Evolutionary conservation across 768 basidiomycete genomes (phyloP), one percentile per base, ranked within the genome.

Genomic region (Porphyrellus cyaneotinctus): DNA sequence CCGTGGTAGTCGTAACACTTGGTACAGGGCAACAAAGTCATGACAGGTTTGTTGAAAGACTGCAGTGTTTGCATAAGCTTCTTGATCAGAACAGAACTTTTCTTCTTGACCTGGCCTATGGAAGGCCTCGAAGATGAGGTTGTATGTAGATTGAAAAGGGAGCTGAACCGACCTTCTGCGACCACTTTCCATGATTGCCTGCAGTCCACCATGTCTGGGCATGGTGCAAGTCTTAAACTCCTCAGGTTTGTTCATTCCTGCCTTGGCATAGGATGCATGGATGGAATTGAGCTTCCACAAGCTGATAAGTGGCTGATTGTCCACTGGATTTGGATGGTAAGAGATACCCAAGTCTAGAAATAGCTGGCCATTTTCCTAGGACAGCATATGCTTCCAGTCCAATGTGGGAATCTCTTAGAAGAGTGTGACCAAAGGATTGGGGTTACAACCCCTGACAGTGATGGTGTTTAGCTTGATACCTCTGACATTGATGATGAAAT

Each of bases 381-480:
- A 8, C 43, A 51, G 52, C 58, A 56, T 58, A 11, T 52, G 30
- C 17, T 51, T 15, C 50, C 54, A 58, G 36, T 58, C 54, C 50
- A 58, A 49, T 17, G 51, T 46, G 9, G 54, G 54, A 39, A 55
- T 47, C 18, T 55, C 49, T 26, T 14, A 14, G 45, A 37, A 55
- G 35, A 51, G 54, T 15, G 2, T 51, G 14, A 47, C n/a, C 45
- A 55, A 43, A 1, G 45, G 49, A 47, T 55, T 43, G 22, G 49
- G 43, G 23, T 28, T n/a, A n/a, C n/a, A 32, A 37, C 45, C 49
- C 10, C 15, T 30, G 45, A 55, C 33, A 0, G 54, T 55, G 28
- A 51, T 13, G 0, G 54, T 61, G 33, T 45, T 37, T 1, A 59
- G 51, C 33, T 61, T 61, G 38, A 59, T 53, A 0, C 56, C 56